Conservation (phyloP, 2,329 filamentous ascomycete genomes). For the Trichoderma sp. region DNA sequence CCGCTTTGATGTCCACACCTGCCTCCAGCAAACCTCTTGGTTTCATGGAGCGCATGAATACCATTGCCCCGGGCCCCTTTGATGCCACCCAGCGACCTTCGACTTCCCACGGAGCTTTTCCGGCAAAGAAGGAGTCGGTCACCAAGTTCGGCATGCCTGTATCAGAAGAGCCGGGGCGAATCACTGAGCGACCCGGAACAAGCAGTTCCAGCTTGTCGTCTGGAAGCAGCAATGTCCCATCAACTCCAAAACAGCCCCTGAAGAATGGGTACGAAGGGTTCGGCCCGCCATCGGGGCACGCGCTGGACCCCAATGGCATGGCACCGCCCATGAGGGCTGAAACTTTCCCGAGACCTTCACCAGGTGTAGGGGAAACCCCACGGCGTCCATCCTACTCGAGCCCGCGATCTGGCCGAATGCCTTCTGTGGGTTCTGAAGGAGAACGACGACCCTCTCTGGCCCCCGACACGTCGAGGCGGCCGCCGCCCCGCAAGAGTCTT, state of each 20-base stretch:
- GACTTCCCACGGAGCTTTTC: conserved; percentile 34
- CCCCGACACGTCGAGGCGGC: conserved; percentile 49
- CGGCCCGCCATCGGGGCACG: conserved; percentile 43
- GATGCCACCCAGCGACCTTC: conserved; percentile 44
- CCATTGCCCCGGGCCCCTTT: conserved; percentile 65
- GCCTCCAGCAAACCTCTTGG: conserved; percentile 13
- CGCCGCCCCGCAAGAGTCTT: conserved; percentile 51
- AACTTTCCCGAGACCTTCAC: conserved; percentile 48
- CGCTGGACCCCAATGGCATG: conserved; percentile 38
- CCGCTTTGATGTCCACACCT: not conserved
- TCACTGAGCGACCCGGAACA: conserved; percentile 20
- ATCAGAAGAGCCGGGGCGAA: conserved; percentile 1
- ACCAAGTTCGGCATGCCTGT: conserved; percentile 21
- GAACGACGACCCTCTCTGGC: conserved; percentile 39
- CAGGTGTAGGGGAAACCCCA: conserved; percentile 36
- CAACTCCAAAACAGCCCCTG: conserved; percentile 40
- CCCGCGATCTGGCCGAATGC: conserved; percentile 37
- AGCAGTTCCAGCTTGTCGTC: conserved; percentile 22
- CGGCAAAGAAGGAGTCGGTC: conserved; percentile 31
- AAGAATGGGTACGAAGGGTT: conserved; percentile 59
- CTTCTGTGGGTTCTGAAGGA: conserved; percentile 22
- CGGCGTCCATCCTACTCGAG: conserved; percentile 48
- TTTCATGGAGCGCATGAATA: conserved; percentile 61
- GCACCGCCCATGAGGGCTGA: conserved; percentile 46
- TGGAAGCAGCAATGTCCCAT: conserved; percentile 28